Evolutionary conservation across 2,329 filamentous ascomycete genomes (phyloP).

Genomic region (Penicillium fuscoglaucum): DNA sequence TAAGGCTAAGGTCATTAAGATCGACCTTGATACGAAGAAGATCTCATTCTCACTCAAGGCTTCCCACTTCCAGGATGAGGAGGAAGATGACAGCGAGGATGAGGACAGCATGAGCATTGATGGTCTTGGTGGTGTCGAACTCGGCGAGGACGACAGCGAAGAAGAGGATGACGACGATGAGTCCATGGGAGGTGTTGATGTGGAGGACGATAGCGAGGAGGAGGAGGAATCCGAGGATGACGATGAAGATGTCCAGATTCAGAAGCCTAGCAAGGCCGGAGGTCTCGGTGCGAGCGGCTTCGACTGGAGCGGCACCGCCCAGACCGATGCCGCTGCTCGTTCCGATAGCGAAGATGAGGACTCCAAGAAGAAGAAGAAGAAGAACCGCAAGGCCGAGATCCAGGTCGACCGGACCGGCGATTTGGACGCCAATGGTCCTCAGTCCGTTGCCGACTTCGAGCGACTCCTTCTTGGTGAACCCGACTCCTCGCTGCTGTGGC

Average conservation of each 20-base stretch:
- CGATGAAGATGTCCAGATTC: constrained; percentile 48
- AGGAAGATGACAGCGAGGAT: constrained; percentile 49
- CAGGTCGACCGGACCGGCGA: constrained; percentile 90
- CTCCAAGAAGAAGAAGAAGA: constrained; percentile 65
- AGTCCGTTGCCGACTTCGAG: constrained; percentile 89
- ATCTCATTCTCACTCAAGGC: constrained; percentile 92
- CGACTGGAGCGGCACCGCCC: constrained; percentile 75
- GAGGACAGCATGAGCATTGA: constrained; percentile 45
- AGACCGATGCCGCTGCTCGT: constrained; percentile 51
- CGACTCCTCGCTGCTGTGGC: constrained; percentile 91
- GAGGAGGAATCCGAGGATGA: constrained; percentile 32
- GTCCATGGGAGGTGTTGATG: constrained; percentile 48
- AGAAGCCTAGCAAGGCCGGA: constrained; percentile 42
- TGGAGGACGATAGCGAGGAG: constrained; percentile 44
- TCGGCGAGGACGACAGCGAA: constrained; percentile 39
- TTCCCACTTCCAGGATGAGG: constrained; percentile 73
- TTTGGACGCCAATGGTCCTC: constrained; percentile 82
- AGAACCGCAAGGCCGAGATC: constrained; percentile 72
- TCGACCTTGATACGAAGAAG: constrained; percentile 72
- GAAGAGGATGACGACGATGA: constrained; percentile 37
- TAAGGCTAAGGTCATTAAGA: constrained; percentile 81
- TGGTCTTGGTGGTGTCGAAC: constrained; percentile 33
- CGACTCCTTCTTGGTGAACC: constrained; percentile 87
- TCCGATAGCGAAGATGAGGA: constrained; percentile 54
- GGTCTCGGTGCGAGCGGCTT: constrained; percentile 75